These are phyloP conservation scores for Paraurostyla sp. DNA, from an alignment of 73 alveolate genomes.

Conservation along the genomic window DNA sequence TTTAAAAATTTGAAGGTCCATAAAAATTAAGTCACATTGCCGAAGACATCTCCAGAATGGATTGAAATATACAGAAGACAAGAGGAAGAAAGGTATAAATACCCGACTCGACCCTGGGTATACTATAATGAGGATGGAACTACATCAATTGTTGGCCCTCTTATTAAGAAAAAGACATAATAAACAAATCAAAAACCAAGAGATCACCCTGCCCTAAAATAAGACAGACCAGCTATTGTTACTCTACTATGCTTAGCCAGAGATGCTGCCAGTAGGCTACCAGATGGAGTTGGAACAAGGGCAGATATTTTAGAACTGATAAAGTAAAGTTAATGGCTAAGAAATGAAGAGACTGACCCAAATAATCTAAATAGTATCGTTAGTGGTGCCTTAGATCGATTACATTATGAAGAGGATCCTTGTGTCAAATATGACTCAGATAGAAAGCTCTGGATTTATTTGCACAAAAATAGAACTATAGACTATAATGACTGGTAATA, in stretches of 20 bases:
- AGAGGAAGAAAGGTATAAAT: conserved; percentile 94
- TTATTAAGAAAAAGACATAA: conserved; percentile 84
- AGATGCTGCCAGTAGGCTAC: conserved; percentile 98
- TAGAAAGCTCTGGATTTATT: conserved; percentile 96
- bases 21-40: conserved; percentile 89
- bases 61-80: conserved; percentile 69
- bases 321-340: conserved; percentile 92
- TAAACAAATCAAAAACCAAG: conserved; percentile 89
- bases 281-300: conserved; percentile 99
- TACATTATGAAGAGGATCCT: conserved; percentile 98
- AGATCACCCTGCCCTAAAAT: conserved; percentile 94
- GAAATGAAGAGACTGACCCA: conserved; percentile 86
- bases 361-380: conserved; percentile 87
- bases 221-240: conserved; percentile 95
- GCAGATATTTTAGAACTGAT: conserved; percentile 96
- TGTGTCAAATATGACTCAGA: conserved; percentile 98
- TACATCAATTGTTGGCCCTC: conserved; percentile 97
- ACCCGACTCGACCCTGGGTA: conserved; percentile 97
- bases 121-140: conserved; percentile 92
- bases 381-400: conserved; percentile 98
- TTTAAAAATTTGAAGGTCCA: conserved; percentile 88
- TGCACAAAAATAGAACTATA: conserved; percentile 94
- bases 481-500: conserved; percentile 91
- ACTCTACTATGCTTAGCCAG: conserved; percentile 96
- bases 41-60: conserved; percentile 71